A percentile compares a stretch with the other conserved stretches of the same genome.
Conservation (phyloP, 2,329 filamentous ascomycete genomes). For the Zasmidium angulare region DNA sequence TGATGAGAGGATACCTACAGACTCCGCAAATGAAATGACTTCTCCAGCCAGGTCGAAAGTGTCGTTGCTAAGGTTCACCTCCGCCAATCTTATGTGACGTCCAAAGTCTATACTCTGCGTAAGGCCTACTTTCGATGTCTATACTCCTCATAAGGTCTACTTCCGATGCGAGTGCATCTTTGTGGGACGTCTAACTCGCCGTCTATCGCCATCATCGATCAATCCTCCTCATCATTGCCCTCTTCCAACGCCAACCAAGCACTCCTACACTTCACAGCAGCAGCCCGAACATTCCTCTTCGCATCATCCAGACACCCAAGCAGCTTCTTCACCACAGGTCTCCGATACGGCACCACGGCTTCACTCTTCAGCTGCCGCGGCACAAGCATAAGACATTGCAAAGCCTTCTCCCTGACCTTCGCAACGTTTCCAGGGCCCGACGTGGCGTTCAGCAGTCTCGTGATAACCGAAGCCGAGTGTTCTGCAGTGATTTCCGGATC, state of each 20-base stretch:
- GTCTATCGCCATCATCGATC: not conserved
- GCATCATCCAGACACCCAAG: conserved; percentile 59
- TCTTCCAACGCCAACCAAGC: conserved; percentile 62
- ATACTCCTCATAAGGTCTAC: too few relatives aligned
- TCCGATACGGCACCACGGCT: conserved; percentile 57
- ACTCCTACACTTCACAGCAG: conserved; percentile 61
- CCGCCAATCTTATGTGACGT: too few relatives aligned
- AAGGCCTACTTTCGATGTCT: too few relatives aligned
- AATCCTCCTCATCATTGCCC: conserved; percentile 53
- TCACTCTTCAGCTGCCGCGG: conserved; percentile 50
- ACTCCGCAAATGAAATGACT: not conserved
- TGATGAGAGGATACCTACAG: not conserved
- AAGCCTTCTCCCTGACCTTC: conserved; percentile 48
- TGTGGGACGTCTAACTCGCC: too few relatives aligned
- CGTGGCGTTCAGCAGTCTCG: conserved; percentile 52
- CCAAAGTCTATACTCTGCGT: too few relatives aligned
- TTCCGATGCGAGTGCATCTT: too few relatives aligned
- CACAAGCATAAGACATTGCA: conserved; percentile 50
- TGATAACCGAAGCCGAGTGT: conserved; percentile 58
- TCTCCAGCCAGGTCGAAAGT: not conserved
- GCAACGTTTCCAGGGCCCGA: conserved; percentile 33
- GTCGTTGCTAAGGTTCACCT: too few relatives aligned
- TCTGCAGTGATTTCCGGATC: conserved; percentile 55
- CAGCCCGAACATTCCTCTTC: conserved; percentile 61
- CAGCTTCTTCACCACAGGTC: conserved; percentile 57